phyloP scores from a whole-genome alignment of 1,139 yeast species.

The Scheffersomyces titani region DNA sequence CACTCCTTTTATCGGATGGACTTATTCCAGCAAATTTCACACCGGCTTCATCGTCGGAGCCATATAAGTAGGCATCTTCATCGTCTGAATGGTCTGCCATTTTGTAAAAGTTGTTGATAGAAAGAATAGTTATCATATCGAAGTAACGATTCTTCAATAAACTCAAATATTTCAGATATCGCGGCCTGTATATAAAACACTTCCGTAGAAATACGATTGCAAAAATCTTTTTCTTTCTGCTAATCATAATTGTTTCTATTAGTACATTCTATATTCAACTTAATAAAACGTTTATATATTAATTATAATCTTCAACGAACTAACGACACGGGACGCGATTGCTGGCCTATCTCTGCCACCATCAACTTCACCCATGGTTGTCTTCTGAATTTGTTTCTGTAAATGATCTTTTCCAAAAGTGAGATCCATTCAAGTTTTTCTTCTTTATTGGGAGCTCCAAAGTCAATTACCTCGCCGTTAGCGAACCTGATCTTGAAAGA shows the following conservation, averaged over 20 bases:
- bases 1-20: neutral
- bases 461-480: slow-evolving; percentile 69
- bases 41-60: slow-evolving; percentile 60
- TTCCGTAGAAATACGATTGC: too few species aligned
- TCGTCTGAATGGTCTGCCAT: slow-evolving; percentile 47
- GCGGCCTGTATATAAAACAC: neutral
- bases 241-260: neutral
- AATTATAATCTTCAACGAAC: neutral
- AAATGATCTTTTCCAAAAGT: slow-evolving; percentile 53
- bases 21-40: slow-evolving; percentile 2
- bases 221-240: neutral
- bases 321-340: neutral
- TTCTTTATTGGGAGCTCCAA: slow-evolving; percentile 63
- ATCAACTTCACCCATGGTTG: slow-evolving; percentile 73
- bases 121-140: neutral
- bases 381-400: slow-evolving; percentile 52
- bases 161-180: neutral
- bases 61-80: slow-evolving; percentile 85
- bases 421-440: slow-evolving; percentile 60
- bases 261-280: too few species aligned
- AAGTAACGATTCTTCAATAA: neutral
- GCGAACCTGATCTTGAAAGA: slow-evolving; percentile 65
- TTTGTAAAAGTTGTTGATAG: neutral
- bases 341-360: slow-evolving; percentile 21
- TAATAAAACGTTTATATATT: neutral